Evolutionary conservation across 140 eudicot genomes (phyloP).

Genomic region (Erigeron philadelphicus): DNA sequence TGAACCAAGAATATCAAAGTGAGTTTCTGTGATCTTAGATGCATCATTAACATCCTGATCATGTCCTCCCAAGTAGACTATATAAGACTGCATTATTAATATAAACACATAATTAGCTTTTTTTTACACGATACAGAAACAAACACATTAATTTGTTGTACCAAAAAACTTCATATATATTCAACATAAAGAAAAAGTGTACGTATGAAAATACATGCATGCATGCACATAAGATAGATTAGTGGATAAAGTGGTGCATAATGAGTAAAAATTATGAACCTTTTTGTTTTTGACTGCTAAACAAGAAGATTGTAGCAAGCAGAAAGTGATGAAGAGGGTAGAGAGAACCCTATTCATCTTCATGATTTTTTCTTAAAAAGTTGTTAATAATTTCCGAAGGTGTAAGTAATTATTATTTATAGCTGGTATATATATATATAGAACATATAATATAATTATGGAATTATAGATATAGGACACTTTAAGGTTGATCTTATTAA

Average conservation of each 20-base stretch:
- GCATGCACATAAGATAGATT: neutral
- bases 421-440: no score
- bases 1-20: constrained; percentile 29
- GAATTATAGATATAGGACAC: no score
- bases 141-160: no score
- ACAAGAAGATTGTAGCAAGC: constrained; percentile 19
- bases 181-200: neutral
- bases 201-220: neutral
- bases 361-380: neutral
- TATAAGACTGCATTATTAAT: constrained; percentile 33
- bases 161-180: no score
- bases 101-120: neutral
- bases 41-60: constrained; percentile 19
- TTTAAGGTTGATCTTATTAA: no score
- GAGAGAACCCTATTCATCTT: constrained; percentile 13
- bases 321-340: constrained; percentile 18
- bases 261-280: no score
- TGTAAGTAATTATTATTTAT: no score
- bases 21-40: constrained; percentile 23
- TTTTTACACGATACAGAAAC: neutral
- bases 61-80: constrained; percentile 38
- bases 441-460: no score
- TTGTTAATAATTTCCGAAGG: no score
- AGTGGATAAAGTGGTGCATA: neutral
- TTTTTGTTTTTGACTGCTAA: constrained; percentile 18